These are phyloP conservation scores for Polygonum aviculare DNA, from an alignment of 148 eudicot genomes.

Conservation along the genomic window DNA sequence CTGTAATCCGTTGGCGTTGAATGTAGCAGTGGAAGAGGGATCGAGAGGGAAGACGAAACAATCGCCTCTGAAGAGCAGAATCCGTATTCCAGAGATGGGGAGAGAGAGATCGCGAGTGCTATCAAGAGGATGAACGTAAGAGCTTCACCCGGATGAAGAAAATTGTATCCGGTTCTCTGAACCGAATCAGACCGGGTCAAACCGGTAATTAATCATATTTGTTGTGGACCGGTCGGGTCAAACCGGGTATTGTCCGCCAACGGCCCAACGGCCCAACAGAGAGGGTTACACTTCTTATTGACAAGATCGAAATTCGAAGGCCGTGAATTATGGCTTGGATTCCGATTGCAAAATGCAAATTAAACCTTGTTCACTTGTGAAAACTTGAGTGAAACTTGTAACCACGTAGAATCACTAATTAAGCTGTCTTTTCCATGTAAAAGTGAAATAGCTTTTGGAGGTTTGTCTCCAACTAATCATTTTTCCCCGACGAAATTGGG, in stretches of 20 bases:
- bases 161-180: background rate
- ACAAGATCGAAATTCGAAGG: conserved; percentile 24
- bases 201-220: background rate
- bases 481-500: no score
- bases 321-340: conserved; percentile 77
- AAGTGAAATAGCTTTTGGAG: background rate
- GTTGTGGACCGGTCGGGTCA: background rate
- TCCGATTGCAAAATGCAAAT: conserved; percentile 33
- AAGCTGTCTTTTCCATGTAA: background rate
- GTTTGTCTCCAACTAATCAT: background rate
- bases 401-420: background rate
- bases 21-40: background rate
- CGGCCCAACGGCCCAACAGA: no score
- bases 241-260: background rate
- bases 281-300: conserved; percentile 40
- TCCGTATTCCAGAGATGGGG: background rate
- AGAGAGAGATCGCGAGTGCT: background rate
- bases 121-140: background rate
- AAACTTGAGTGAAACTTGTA: background rate
- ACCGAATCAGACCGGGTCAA: background rate
- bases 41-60: background rate
- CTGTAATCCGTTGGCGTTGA: background rate
- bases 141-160: background rate
- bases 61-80: background rate
- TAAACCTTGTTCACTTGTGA: conserved; percentile 57